Percentiles rank a stretch among this genome's conserved stretches.
phyloP scores from a whole-genome alignment of 345 rosid genomes.

The Euphorbia peplus region DNA sequence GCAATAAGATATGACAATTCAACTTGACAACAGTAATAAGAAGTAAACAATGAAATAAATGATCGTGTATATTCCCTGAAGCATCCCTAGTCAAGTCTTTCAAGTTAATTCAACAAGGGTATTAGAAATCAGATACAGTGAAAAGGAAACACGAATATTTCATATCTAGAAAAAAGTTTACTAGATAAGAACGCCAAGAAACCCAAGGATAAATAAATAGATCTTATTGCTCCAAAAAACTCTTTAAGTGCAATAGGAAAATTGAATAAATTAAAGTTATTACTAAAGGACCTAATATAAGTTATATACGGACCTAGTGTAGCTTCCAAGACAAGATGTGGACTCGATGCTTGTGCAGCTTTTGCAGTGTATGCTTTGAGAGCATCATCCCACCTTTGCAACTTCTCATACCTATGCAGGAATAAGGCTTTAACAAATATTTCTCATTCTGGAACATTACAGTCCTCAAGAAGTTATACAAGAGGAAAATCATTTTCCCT shows the following conservation, averaged over 20 bases:
- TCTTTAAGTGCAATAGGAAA: neutral
- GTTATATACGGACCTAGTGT: constrained; percentile 54
- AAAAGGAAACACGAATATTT: neutral
- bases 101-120: neutral
- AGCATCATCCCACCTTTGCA: constrained; percentile 99
- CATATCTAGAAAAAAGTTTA: neutral
- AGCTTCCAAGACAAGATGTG: constrained; percentile 78
- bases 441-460: neutral
- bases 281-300: neutral
- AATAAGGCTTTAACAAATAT: neutral
- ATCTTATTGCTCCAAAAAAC: neutral
- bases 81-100: neutral
- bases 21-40: neutral
- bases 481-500: neutral
- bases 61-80: neutral
- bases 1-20: neutral
- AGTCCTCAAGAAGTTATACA: neutral
- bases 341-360: constrained; percentile 73
- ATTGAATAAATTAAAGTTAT: neutral
- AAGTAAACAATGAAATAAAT: neutral
- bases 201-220: neutral
- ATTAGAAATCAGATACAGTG: neutral
- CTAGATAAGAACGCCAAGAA: neutral
- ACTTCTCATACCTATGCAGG: constrained; percentile 85
- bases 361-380: constrained; percentile 88